A percentile compares a stretch with the other conserved stretches of the same genome.
These are phyloP conservation scores for Chrysophaeum taylorii DNA, from an alignment of 352 stramenopile genomes.

Conservation along the genomic window DNA sequence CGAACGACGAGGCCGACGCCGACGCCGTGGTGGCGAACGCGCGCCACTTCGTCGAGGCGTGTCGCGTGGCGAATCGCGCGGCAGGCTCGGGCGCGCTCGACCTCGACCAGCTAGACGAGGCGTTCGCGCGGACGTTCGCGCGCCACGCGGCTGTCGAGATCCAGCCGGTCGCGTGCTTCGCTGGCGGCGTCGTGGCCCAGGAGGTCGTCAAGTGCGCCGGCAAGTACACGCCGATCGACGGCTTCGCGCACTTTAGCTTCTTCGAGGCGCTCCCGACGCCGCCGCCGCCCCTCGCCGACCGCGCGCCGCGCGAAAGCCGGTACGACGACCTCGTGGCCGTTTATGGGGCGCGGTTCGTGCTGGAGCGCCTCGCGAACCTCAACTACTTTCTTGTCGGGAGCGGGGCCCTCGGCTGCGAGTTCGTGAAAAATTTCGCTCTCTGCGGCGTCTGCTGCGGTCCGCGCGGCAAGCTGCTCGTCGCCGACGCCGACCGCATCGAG, in stretches of 20 bases:
- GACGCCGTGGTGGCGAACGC: constrained; percentile 46
- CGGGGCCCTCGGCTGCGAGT: constrained; percentile 92
- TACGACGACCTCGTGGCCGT: constrained; percentile 86
- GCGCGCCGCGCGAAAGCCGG: constrained; percentile 43
- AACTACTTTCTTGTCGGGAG: constrained; percentile 87
- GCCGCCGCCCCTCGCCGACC: constrained; percentile 9
- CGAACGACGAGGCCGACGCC: constrained; percentile 56
- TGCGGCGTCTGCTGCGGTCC: constrained; percentile 76
- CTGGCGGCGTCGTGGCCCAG: constrained; percentile 84
- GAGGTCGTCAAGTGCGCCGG: constrained; percentile 88
- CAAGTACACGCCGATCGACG: constrained; percentile 91
- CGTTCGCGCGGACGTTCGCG: background rate
- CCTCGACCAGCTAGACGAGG: constrained; percentile 38
- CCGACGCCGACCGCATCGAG: constrained; percentile 96
- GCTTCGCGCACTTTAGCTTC: constrained; percentile 74
- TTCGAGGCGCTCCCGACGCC: constrained; percentile 69
- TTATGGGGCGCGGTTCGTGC: constrained; percentile 56
- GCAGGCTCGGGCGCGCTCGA: constrained; percentile 37
- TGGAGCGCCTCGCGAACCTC: constrained; percentile 63
- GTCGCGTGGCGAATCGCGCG: constrained; percentile 21
- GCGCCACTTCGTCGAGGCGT: background rate
- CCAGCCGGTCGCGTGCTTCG: constrained; percentile 71
- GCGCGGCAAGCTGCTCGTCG: constrained; percentile 75
- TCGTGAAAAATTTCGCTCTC: constrained; percentile 95
- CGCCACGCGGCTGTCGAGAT: constrained; percentile 1